A percentile compares a stretch with the other conserved stretches of the same genome.
Conservation (phyloP, 2,329 filamentous ascomycete genomes). For the Trichoderma lentiforme region DNA sequence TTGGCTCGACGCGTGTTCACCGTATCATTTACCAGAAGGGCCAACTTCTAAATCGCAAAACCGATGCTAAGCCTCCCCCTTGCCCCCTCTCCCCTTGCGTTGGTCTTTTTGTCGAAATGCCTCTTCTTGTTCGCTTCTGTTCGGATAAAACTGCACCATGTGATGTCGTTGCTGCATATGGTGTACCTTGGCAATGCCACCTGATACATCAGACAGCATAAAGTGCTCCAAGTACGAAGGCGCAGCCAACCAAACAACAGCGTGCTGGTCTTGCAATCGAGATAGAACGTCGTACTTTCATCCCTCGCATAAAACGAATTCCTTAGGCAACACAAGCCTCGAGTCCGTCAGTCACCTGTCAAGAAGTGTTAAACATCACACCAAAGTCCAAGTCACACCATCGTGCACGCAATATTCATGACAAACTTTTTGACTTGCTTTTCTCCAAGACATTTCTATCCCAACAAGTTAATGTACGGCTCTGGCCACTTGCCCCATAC, state of each 20-base stretch:
- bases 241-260: neutral
- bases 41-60: neutral
- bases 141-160: neutral
- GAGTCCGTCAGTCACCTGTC: neutral
- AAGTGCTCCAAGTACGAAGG: neutral
- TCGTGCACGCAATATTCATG: neutral
- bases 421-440: neutral
- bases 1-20: constrained; percentile 15
- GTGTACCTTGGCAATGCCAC: neutral
- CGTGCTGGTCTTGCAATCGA: neutral
- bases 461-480: constrained; percentile 72
- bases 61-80: neutral
- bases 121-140: neutral
- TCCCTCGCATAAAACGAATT: neutral
- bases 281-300: neutral
- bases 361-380: neutral
- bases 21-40: neutral
- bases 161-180: constrained; percentile 9
- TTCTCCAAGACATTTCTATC: constrained; percentile 30
- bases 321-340: neutral
- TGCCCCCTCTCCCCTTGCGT: neutral
- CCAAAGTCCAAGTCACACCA: neutral
- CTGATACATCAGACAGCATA: neutral
- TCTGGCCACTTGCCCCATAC: constrained; percentile 87
- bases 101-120: neutral